Conservation (phyloP, 2,329 filamentous ascomycete species). For the Microcyclosporella mali region DNA sequence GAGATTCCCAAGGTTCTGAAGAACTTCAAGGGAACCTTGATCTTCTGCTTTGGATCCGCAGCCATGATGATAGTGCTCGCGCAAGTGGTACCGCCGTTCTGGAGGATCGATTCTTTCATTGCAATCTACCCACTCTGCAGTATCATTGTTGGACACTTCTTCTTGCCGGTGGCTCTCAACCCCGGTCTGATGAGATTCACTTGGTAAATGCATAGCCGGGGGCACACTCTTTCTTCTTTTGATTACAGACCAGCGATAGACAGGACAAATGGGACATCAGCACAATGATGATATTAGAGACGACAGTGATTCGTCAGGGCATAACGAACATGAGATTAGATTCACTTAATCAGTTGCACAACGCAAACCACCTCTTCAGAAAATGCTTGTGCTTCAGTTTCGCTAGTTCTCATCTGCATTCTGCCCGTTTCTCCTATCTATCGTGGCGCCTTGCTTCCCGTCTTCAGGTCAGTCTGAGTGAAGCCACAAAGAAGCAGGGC, state of each 20-base stretch:
- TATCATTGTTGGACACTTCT: conserved; percentile 50
- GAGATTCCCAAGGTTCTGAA: conserved; percentile 51
- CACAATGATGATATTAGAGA: too few relatives aligned
- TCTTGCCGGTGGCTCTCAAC: conserved; percentile 55
- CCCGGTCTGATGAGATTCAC: conserved; percentile 60
- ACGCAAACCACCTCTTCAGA: too few relatives aligned
- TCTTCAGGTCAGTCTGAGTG: too few relatives aligned
- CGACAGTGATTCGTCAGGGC: too few relatives aligned
- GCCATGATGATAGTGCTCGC: conserved; percentile 46
- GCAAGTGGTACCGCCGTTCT: conserved; percentile 45
- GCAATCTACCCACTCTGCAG: conserved; percentile 54
- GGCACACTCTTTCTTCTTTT: neutral
- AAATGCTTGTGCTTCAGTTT: too few relatives aligned
- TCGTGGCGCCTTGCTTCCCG: too few relatives aligned
- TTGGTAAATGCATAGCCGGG: conserved; percentile 39
- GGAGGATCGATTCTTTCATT: conserved; percentile 53
- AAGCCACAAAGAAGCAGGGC: too few relatives aligned
- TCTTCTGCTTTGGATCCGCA: conserved; percentile 44
- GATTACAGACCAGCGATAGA: neutral
- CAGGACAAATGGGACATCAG: too few relatives aligned
- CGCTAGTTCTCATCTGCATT: too few relatives aligned
- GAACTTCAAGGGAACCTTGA: conserved; percentile 51
- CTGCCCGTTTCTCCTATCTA: too few relatives aligned
- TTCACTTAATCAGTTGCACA: too few relatives aligned
- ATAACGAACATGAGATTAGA: too few relatives aligned